These are phyloP conservation scores for Xylaria sp. DNA, from an alignment of 2,329 filamentous ascomycete genomes.

Conservation along the genomic window DNA sequence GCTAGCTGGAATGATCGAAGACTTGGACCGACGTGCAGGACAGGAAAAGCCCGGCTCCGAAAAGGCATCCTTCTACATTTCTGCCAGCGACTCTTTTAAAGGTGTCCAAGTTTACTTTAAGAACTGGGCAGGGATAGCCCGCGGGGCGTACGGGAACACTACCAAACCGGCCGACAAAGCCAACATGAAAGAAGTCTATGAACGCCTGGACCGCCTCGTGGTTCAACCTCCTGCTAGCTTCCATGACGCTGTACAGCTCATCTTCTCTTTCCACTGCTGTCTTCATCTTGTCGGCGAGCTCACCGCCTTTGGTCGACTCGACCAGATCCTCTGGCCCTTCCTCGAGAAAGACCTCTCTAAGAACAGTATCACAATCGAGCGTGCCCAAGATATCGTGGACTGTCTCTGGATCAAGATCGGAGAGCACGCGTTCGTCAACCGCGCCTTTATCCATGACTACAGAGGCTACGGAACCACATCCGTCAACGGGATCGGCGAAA, in stretches of 20 bases:
- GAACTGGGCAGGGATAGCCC: slow-evolving; percentile 32
- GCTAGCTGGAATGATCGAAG: slow-evolving; percentile 18
- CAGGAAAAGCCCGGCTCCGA: slow-evolving; percentile 5
- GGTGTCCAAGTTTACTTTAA: slow-evolving; percentile 26
- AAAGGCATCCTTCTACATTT: slow-evolving; percentile 28
- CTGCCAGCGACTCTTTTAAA: slow-evolving; percentile 29
- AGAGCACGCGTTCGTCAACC: slow-evolving; percentile 36
- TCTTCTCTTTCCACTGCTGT: slow-evolving; percentile 28
- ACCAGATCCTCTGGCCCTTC: slow-evolving; percentile 35
- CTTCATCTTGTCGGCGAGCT: slow-evolving; percentile 36
- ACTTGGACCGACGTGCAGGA: slow-evolving; percentile 19
- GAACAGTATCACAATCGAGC: slow-evolving; percentile 3
- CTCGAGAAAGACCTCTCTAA: slow-evolving; percentile 23
- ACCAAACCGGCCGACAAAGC: slow-evolving; percentile 6
- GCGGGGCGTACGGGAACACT: neutral
- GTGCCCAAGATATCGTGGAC: slow-evolving; percentile 32
- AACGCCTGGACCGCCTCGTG: slow-evolving; percentile 23
- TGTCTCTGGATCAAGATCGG: slow-evolving; percentile 36
- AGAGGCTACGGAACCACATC: slow-evolving; percentile 30
- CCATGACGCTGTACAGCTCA: slow-evolving; percentile 35
- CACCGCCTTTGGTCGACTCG: slow-evolving; percentile 32
- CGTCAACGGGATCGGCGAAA: slow-evolving; percentile 28
- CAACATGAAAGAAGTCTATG: slow-evolving; percentile 31
- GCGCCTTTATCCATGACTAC: slow-evolving; percentile 35
- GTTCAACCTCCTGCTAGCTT: slow-evolving; percentile 17